These are phyloP conservation scores for Aureobasidium sp. DNA, from an alignment of 2,329 filamentous ascomycete species.

Conservation along the genomic window DNA sequence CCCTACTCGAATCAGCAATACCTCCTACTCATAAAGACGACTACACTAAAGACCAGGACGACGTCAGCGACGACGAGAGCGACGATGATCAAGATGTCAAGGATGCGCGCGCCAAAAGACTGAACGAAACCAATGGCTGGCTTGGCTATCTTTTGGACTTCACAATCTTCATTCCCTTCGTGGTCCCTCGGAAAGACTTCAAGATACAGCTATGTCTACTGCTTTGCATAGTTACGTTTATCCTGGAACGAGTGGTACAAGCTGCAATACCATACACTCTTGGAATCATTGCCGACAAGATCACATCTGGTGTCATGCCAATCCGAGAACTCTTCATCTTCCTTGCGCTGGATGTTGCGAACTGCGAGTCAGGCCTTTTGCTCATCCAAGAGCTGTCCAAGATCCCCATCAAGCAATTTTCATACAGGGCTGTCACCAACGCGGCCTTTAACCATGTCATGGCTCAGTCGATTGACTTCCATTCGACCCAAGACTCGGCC, in stretches of 20 bases:
- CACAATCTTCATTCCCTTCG: not conserved
- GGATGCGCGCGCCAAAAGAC: not conserved
- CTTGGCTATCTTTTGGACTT: not conserved
- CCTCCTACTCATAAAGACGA: not conserved
- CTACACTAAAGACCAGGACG: not conserved
- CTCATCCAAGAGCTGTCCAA: not conserved
- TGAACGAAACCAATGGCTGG: not conserved
- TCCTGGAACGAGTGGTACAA: not conserved
- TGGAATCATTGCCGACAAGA: not conserved
- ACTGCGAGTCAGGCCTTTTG: not conserved
- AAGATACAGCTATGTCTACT: not conserved
- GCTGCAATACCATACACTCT: not conserved
- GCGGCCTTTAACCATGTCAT: not conserved
- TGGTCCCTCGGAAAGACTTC: not conserved
- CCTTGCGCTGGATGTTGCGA: not conserved
- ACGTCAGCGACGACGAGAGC: not conserved
- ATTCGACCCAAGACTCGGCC: not conserved
- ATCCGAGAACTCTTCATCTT: not conserved
- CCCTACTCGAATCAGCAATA: not conserved
- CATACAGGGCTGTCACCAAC: not conserved
- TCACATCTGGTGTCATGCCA: not conserved
- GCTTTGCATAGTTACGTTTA: not conserved
- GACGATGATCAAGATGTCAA: not conserved
- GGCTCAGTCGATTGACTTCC: not conserved
- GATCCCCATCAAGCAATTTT: not conserved